A percentile compares a stretch with the other conserved stretches of the same genome.
Conservation (phyloP, 164 flowering plant genomes). For the Kalanchoe fedtschenkoi region DNA sequence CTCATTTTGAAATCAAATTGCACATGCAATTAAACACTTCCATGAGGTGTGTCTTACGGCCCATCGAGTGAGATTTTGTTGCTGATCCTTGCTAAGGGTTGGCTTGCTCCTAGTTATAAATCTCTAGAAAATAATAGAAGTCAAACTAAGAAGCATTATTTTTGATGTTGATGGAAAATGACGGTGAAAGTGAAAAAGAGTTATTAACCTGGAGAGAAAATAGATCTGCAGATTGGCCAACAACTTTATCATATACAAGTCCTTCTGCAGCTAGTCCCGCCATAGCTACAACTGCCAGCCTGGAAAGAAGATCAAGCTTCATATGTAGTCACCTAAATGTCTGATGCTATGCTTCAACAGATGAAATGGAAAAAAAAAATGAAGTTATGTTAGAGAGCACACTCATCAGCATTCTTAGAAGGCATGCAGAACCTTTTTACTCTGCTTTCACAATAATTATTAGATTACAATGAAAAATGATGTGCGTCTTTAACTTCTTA, state of each 20-base stretch:
- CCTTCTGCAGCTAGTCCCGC: conserved; percentile 99
- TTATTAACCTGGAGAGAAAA: conserved; percentile 79
- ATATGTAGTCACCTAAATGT: background rate
- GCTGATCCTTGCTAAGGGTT: conserved; percentile 72
- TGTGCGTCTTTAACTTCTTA: too few species aligned
- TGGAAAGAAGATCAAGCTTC: conserved; percentile 14
- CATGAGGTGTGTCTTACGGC: conserved; percentile 50
- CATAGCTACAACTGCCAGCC: conserved; percentile 90
- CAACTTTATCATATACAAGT: conserved; percentile 75
- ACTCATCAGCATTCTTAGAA: too few species aligned
- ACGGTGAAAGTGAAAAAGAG: background rate
- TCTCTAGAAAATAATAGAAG: conserved; percentile 43
- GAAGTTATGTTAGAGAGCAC: too few species aligned
- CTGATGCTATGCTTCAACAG: background rate
- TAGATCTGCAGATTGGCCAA: conserved; percentile 96
- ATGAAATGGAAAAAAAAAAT: too few species aligned
- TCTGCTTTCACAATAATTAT: too few species aligned
- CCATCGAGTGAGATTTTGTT: conserved; percentile 96
- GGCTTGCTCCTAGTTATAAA: conserved; percentile 86
- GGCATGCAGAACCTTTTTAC: too few species aligned
- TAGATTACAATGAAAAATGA: too few species aligned
- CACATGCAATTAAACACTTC: background rate
- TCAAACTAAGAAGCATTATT: background rate
- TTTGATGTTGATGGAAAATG: background rate
- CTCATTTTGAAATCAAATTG: background rate